A percentile compares a stretch with the other conserved stretches of the same genome.
phyloP scores from a whole-genome alignment of 1,139 yeast genomes.

The Yamadazyma blattariae region DNA sequence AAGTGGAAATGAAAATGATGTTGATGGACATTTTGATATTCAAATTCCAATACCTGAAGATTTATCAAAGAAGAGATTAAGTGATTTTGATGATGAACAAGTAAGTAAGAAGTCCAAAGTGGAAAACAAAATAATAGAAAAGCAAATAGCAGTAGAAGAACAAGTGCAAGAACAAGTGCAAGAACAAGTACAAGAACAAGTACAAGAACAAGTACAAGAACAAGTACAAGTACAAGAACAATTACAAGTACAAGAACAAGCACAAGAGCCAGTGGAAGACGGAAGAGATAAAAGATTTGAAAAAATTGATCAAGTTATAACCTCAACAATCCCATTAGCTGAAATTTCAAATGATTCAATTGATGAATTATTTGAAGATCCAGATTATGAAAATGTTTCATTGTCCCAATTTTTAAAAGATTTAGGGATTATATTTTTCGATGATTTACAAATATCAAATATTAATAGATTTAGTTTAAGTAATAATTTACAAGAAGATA shows the following conservation, averaged over 20 bases:
- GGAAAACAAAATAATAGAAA: neutral
- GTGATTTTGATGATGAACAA: conserved; percentile 6
- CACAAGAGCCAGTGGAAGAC: neutral
- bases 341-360: conserved; percentile 17
- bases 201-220: neutral
- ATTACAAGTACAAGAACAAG: neutral
- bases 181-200: too few relatives aligned
- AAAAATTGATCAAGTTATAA: conserved; percentile 22
- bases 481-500: conserved; percentile 13
- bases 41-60: conserved; percentile 16
- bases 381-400: conserved; percentile 30
- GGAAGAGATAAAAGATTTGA: conserved; percentile 5
- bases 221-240: neutral
- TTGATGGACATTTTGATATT: conserved; percentile 7
- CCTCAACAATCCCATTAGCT: conserved; percentile 30
- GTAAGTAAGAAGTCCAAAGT: neutral
- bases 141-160: too few relatives aligned
- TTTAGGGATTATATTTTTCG: conserved; percentile 50
- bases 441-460: conserved; percentile 44
- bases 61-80: conserved; percentile 10
- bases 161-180: too few relatives aligned
- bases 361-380: conserved; percentile 13
- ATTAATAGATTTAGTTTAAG: conserved; percentile 23
- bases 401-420: conserved; percentile 44
- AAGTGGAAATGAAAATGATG: conserved; percentile 5